phyloP scores from a whole-genome alignment of 371 early-diverging fungal genomes.

The Rhizopus arrhizus region DNA sequence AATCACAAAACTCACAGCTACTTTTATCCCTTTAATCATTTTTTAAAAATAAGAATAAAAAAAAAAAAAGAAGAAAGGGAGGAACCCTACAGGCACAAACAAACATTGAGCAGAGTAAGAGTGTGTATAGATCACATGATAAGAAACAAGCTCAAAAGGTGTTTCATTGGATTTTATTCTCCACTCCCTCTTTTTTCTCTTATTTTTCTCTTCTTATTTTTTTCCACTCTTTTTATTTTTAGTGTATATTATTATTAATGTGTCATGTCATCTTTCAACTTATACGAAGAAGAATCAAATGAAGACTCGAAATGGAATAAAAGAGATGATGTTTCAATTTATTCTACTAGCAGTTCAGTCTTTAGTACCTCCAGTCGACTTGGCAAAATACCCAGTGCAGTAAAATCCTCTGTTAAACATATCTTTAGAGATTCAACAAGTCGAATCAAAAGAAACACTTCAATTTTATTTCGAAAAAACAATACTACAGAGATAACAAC shows the following conservation, averaged over 20 bases:
- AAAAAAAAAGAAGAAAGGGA: slow-evolving; percentile 6
- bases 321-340: slow-evolving; percentile 39
- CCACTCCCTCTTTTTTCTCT: neutral
- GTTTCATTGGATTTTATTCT: neutral
- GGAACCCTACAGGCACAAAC: neutral
- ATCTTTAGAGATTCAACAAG: slow-evolving; percentile 17
- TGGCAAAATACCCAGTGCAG: slow-evolving; percentile 39
- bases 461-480: neutral
- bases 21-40: slow-evolving; percentile 53
- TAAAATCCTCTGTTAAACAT: slow-evolving; percentile 46
- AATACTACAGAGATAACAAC: neutral
- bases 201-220: slow-evolving; percentile 3
- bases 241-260: neutral
- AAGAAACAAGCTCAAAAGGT: neutral
- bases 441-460: neutral
- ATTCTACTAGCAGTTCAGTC: slow-evolving; percentile 44
- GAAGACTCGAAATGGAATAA: neutral
- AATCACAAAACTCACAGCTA: slow-evolving; percentile 33
- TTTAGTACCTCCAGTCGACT: slow-evolving; percentile 48
- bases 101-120: neutral
- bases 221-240: slow-evolving; percentile 4
- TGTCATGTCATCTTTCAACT: neutral
- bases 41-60: slow-evolving; percentile 3
- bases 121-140: neutral
- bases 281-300: slow-evolving; percentile 11